Evolutionary conservation across 208 protist genomes (phyloP), one percentile per base, ranked within the genome.

Genomic region (Perkinsela sp.): DNA sequence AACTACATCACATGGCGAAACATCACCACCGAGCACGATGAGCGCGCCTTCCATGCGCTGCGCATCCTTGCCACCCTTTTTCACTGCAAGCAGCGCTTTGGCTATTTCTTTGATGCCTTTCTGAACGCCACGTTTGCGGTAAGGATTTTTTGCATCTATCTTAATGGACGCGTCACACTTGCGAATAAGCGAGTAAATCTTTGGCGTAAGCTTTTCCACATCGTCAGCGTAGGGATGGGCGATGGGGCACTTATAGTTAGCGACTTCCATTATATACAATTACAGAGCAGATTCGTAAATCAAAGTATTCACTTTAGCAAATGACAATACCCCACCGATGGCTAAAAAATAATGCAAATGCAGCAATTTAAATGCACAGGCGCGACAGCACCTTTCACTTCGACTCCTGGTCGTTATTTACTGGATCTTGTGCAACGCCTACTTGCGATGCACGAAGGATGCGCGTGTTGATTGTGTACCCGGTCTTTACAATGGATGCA

Each of bases 71-170:
- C 92, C 85, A 1, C 85, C 86, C 72, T 94, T 93, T 32, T 86
- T 81, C 30, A 93, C 76, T 1, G 85, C 84, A 6, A n/a, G 40
- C 6, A 57, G 40, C 40, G 22, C 13, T 79, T 94, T 94, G 32
- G 85, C 92, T 2, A 93, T 88, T 67, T 94, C 88, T 76, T 94
- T 93, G 67, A 94, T 92, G 68, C 88, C 88, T 75, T 92, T 90
- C 28, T 90, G 72, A 40, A 93, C 85, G 30, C 82, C 83, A 71
- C 83, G 86, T 1, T 31, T 74, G 79, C 92, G 93, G 77, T 89
- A 89, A 15, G 74, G 77, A 16, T 78, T 85, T 67, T 90, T 84
- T 0, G 85, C 80, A n/a, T 57, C 40, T 22, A 22, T 22, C 22
- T 57, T 57, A n/a, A 57, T 57, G 40, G 40, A 6, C 13, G 22